A percentile compares a stretch with the other conserved stretches of the same genome.
Conservation (phyloP, 495 filamentous ascomycete species). For the Xylaria grammica region DNA sequence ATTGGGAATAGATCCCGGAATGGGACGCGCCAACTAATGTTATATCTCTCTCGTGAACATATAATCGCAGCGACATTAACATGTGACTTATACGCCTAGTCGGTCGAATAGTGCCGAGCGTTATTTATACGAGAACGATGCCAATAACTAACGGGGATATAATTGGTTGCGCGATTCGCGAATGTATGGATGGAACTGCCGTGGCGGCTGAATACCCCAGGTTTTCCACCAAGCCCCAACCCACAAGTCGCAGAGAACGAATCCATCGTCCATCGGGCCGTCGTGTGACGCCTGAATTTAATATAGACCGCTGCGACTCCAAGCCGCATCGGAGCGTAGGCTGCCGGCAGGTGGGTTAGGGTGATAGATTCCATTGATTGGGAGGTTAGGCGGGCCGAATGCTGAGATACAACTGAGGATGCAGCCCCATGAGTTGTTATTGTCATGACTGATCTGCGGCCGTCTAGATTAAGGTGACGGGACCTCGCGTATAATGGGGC, state of each 20-base stretch:
- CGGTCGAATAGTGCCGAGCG: slow-evolving; percentile 29
- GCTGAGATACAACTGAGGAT: not conserved
- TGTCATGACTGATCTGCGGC: not conserved
- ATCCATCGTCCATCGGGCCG: not conserved
- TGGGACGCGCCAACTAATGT: slow-evolving; percentile 2
- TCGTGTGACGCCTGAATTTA: slow-evolving; percentile 8
- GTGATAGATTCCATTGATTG: not conserved
- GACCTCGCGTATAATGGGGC: slow-evolving; percentile 2
- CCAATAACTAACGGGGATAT: slow-evolving; percentile 26
- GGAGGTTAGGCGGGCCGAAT: slow-evolving; percentile 13
- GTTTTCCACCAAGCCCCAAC: slow-evolving; percentile 24
- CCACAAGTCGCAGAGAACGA: not conserved
- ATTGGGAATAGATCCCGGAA: not conserved
- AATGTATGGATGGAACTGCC: slow-evolving; percentile 16
- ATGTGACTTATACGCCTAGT: slow-evolving; percentile 29
- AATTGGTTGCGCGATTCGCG: slow-evolving; percentile 32
- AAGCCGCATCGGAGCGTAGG: slow-evolving; percentile 10
- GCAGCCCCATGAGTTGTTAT: not conserved
- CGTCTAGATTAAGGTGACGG: slow-evolving; percentile 4
- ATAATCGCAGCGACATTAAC: slow-evolving; percentile 11
- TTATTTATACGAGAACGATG: slow-evolving; percentile 24
- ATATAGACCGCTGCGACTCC: slow-evolving; percentile 14
- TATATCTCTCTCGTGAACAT: slow-evolving; percentile 10
- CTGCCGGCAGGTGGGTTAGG: slow-evolving; percentile 2
- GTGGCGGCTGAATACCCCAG: slow-evolving; percentile 40